These are phyloP conservation scores for Elsinoe australis DNA, from an alignment of 2,329 filamentous ascomycete genomes.

Conservation along the genomic window DNA sequence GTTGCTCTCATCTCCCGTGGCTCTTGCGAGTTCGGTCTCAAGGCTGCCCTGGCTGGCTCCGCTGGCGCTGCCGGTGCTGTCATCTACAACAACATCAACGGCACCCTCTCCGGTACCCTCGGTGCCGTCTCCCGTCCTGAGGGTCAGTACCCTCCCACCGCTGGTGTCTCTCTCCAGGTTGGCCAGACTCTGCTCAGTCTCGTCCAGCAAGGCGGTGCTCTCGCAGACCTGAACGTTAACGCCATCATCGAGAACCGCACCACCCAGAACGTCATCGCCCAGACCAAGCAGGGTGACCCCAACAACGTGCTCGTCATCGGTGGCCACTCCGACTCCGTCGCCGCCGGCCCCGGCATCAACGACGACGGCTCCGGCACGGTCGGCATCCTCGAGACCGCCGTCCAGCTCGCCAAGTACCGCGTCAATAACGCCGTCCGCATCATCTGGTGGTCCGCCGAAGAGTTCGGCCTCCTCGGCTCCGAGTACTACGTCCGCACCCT, in stretches of 20 bases:
- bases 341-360: conserved; percentile 63
- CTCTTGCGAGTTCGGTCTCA: conserved; percentile 61
- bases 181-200: conserved; percentile 53
- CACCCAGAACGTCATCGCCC: conserved; percentile 52
- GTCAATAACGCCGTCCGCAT: conserved; percentile 65
- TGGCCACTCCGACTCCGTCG: conserved; percentile 55
- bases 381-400: conserved; percentile 52
- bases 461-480: conserved; percentile 55
- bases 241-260: conserved; percentile 42
- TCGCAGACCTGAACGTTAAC: conserved; percentile 37
- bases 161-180: conserved; percentile 55
- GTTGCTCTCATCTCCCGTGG: conserved; percentile 67
- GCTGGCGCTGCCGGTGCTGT: conserved; percentile 65
- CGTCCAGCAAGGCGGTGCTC: conserved; percentile 35
- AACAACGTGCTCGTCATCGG: conserved; percentile 53
- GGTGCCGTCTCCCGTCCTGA: conserved; percentile 50
- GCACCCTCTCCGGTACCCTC: conserved; percentile 58
- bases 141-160: conserved; percentile 55
- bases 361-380: conserved; percentile 66
- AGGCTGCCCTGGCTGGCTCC: conserved; percentile 59
- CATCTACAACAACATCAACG: conserved; percentile 65
- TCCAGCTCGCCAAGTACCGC: conserved; percentile 60
- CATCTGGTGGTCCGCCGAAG: conserved; percentile 56
- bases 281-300: conserved; percentile 51
- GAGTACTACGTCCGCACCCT: conserved; percentile 49